Conservation (phyloP, 352 stramenopile species). For the Saprolegnia parasitica region DNA sequence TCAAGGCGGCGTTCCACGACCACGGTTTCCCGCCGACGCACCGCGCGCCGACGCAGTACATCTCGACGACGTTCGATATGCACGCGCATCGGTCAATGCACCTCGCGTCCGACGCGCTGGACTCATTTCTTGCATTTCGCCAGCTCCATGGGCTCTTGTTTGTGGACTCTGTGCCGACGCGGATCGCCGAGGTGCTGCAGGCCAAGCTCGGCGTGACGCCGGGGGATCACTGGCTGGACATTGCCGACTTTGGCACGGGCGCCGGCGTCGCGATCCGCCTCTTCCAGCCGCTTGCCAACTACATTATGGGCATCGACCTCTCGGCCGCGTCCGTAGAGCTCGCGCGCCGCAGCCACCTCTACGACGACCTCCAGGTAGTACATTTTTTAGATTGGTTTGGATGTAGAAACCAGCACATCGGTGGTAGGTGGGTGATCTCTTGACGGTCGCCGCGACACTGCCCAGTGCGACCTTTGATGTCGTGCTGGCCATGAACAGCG, state of each 20-base stretch:
- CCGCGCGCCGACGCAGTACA: conserved; percentile 19
- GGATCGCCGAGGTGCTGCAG: not conserved
- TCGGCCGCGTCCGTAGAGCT: conserved; percentile 16
- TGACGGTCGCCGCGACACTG: not conserved
- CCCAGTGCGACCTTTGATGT: not conserved
- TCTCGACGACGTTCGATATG: conserved; percentile 12
- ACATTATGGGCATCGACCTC: conserved; percentile 16
- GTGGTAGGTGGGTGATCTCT: conserved; percentile 9
- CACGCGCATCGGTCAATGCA: not conserved
- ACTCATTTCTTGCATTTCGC: not conserved
- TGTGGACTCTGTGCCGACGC: not conserved
- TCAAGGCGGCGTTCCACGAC: conserved; percentile 19
- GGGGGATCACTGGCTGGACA: conserved; percentile 18
- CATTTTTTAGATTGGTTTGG: not conserved
- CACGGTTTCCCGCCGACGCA: not conserved
- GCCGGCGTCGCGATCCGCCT: not conserved
- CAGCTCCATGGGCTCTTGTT: conserved; percentile 21
- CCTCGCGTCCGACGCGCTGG: not conserved
- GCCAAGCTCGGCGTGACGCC: not conserved
- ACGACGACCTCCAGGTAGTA: conserved; percentile 20
- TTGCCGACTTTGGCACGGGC: conserved; percentile 15
- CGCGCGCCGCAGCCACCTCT: not conserved
- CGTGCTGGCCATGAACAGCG: conserved; percentile 15
- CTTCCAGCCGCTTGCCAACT: conserved; percentile 6
- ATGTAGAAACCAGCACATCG: not conserved